These are phyloP conservation scores for Asclepias syriaca DNA, from an alignment of 257 asterid species.

Conservation along the genomic window DNA sequence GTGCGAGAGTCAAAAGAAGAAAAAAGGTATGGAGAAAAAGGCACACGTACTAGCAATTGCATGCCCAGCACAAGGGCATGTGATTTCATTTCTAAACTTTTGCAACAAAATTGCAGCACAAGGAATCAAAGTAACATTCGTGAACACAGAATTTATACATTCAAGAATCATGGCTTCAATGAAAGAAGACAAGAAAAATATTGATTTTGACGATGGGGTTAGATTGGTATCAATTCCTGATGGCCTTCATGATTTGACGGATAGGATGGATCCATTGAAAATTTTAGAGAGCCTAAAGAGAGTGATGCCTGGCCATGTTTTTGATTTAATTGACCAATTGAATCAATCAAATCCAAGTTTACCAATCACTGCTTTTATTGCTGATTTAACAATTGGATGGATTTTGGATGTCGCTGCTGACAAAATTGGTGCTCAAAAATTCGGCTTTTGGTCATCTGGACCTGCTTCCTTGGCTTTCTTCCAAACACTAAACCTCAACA, in stretches of 20 bases:
- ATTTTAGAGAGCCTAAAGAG: constrained; percentile 4
- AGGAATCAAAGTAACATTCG: constrained; percentile 50
- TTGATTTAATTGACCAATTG: constrained; percentile 17
- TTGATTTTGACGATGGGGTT: not conserved
- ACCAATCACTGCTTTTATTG: constrained; percentile 33
- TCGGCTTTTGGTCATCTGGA: constrained; percentile 42
- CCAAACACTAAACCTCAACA: constrained; percentile 30
- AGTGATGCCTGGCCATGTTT: constrained; percentile 15
- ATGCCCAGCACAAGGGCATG: constrained; percentile 54
- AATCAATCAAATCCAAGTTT: constrained; percentile 11
- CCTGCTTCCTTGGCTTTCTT: constrained; percentile 48
- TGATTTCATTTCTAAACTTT: constrained; percentile 41
- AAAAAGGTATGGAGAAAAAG: constrained; percentile 1
- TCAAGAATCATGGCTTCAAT: constrained; percentile 16
- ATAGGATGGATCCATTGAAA: constrained; percentile 6
- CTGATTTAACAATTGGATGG: constrained; percentile 35
- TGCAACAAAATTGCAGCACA: constrained; percentile 29
- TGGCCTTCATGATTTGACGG: constrained; percentile 18
- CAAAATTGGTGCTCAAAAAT: constrained; percentile 40
- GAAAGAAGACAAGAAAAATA: constrained; percentile 6
- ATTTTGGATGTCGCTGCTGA: constrained; percentile 39
- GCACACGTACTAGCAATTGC: constrained; percentile 35
- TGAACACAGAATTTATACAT: constrained; percentile 39
- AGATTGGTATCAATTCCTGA: constrained; percentile 28
- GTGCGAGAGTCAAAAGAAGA: no score